Evolutionary conservation across 495 filamentous ascomycete species (phyloP), one percentile per base, ranked within the genome.

Genomic region (Cercophora samala): DNA sequence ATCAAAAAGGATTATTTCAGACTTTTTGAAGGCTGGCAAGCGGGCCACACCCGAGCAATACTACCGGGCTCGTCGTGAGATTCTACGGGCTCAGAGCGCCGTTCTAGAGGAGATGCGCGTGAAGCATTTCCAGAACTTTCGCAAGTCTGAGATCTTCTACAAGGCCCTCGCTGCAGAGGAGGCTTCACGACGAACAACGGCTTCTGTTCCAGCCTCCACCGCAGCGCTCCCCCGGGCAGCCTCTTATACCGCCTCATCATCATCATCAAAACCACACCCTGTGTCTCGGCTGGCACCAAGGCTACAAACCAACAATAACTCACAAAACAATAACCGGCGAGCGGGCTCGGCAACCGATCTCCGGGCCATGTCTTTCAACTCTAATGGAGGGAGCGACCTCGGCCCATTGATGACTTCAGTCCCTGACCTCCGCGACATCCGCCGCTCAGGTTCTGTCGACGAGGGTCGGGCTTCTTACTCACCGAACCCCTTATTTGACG

Each of bases 141-240:
- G 92, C 70, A 89, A 89, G 60, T 97, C 93, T 0, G 93, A 97
- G 72, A 74, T 98, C 0, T 99, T 92, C 75, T 98, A 92, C 83
- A 98, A 99, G 71, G 97, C 92, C 69, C 82, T 98, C 4, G 91
- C 95, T 11, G 91, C 93, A 1, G 93, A 97, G 69, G 93, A 97
- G 71, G 86, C 86, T 23, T 86, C 90, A 0, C 81, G 82, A 62
- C 79, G 74, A 51, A 72, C 71, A 13, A 63, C 68, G 8, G 64
- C 42, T 9, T 72, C 73, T 46, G 73, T 72, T 22, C 67, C 77
- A 5, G 70, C 73, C 51, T 69, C 71, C 18, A 69, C 70, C n/a
- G 70, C 76, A 4, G 74, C 76, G 9, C 67, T 77, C 6, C 68
- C 70, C 21, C 74, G 75, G 6, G 60, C 74, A 46, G 68, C 75